Conservation (phyloP, 139 green algal species). For the Coelastrella sp. region DNA sequence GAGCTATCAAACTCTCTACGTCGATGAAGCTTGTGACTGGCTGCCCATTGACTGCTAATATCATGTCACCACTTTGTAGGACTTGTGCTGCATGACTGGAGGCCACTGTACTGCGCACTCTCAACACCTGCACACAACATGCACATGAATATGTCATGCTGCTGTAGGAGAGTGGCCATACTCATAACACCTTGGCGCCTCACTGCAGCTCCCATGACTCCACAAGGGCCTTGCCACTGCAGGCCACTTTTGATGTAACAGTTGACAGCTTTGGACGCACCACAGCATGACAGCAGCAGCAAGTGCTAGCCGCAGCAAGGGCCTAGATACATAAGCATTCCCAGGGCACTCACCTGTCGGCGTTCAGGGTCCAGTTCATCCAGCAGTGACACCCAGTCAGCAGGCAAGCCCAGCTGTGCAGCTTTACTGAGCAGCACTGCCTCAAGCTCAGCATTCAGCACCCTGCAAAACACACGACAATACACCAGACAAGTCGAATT, state of each 20-base stretch:
- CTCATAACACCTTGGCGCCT: no score
- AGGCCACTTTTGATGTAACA: no score
- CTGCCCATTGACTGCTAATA: constrained; percentile 79
- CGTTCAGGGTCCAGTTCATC: constrained; percentile 79
- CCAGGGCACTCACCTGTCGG: constrained; percentile 56
- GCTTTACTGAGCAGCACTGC: constrained; percentile 88
- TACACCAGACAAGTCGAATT: neutral
- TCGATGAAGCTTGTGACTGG: constrained; percentile 80
- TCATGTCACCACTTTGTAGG: constrained; percentile 84
- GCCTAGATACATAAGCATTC: no score
- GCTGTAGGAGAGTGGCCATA: no score
- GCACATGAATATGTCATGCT: constrained; percentile 37
- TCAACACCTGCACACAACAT: neutral
- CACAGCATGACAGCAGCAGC: no score
- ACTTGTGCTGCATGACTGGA: constrained; percentile 46
- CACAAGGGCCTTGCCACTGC: no score
- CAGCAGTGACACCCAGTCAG: constrained; percentile 79
- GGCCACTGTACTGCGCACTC: constrained; percentile 9
- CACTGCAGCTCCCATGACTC: no score
- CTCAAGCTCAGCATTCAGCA: constrained; percentile 87
- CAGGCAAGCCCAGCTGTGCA: constrained; percentile 78
- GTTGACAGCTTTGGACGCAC: no score
- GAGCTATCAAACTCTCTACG: constrained; percentile 67
- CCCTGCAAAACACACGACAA: neutral
- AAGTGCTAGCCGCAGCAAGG: no score